Base-by-base conservation (phyloP, 2,329 filamentous ascomycete species). In the Chalaropsis thielavioides region DNA sequence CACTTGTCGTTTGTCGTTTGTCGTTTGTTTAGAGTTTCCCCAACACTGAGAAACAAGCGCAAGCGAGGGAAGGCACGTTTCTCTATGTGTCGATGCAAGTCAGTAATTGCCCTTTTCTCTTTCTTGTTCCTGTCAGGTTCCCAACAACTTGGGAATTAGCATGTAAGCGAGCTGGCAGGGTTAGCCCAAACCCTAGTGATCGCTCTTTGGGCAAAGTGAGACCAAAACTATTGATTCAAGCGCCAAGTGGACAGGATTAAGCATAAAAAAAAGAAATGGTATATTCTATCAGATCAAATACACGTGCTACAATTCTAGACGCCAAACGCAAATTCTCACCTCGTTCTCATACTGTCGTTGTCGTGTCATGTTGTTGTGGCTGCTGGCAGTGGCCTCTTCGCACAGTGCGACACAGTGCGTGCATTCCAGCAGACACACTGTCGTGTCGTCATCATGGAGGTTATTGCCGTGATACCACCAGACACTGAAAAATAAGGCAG, bases 261-360 rank as follows among this genome's bases (percentile, higher is more conserved):
- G 11, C 22, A 27, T 24, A 51, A 51, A 51, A 27, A 24, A 15
- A 15, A 7, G 3, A 17, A n/a, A 19, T n/a, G 27, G 54, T 38
- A 58, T 35, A 58, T 58, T 58, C 54, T 58, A 58, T 58, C 54
- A 58, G 27, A 13, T 58, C 27, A 58, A 58, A 38, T 38, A 6
- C 54, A 38, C 3, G 15, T 58, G 54, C 15, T 58, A n/a, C 24
- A 13, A 19, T 58, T 58, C 27, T 58, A 58, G 17, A 38, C 54
- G 54, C 54, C 3, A 58, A 35, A 58, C 19, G 31, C 54, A 58
- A 58, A 58, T 31, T 4, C 31, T 31, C 24, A 58, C 27, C 54
- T 38, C 31, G 24, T 31, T 27, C 46, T 24, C 22, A 11, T 22
- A 4, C 19, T n/a, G 8, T 35, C 15, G 31, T 3, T n/a, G 24